These are phyloP conservation scores for Hypoxylon subgilvum DNA, from an alignment of 495 filamentous ascomycete genomes.

Conservation along the genomic window DNA sequence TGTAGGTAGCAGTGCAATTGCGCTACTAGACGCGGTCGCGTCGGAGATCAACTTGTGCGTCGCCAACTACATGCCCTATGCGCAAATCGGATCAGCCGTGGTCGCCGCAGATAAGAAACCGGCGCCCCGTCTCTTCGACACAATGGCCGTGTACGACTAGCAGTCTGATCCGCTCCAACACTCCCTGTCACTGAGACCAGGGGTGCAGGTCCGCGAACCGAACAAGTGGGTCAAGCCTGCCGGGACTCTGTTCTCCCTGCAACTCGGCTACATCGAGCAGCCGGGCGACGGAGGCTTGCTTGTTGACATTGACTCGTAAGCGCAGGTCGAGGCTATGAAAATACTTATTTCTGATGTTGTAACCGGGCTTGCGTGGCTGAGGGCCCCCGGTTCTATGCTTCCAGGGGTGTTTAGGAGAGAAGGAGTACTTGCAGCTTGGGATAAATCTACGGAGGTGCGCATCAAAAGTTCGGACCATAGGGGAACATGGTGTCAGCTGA, in stretches of 20 bases:
- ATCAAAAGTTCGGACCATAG: too few species aligned
- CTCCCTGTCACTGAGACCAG: neutral
- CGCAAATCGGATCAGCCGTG: neutral
- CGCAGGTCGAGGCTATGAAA: neutral
- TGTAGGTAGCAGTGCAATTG: neutral
- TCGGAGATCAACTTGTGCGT: conserved; percentile 2
- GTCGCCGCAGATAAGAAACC: neutral
- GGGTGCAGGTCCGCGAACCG: neutral
- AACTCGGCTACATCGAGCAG: neutral
- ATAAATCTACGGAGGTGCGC: too few species aligned
- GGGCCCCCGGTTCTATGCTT: too few species aligned
- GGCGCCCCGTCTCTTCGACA: neutral
- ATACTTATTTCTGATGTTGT: neutral
- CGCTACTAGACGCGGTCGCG: neutral
- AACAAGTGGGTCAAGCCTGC: neutral
- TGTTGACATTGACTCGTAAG: neutral
- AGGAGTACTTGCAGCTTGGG: too few species aligned
- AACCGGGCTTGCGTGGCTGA: neutral
- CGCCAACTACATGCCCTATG: neutral
- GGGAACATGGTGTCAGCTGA: too few species aligned
- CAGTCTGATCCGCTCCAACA: neutral
- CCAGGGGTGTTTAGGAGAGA: too few species aligned
- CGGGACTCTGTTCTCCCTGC: neutral
- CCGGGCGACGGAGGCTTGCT: neutral
- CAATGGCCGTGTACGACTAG: neutral